These are phyloP conservation scores for Thermoascus crustaceus DNA, from an alignment of 2,329 filamentous ascomycete species.

Conservation along the genomic window DNA sequence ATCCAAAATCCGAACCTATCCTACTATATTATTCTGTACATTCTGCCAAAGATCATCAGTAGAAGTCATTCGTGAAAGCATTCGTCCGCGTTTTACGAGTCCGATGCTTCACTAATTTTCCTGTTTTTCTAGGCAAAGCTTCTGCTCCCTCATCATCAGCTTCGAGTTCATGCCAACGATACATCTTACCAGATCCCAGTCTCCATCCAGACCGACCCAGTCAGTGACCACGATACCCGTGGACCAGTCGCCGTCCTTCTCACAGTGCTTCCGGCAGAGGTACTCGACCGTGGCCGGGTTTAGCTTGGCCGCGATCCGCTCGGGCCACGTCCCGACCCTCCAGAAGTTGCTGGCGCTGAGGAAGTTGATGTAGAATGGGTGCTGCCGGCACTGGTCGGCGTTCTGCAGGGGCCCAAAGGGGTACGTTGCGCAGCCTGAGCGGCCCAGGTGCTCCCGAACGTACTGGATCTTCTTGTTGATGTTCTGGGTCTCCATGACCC, in stretches of 20 bases:
- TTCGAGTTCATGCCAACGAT: slow-evolving; percentile 86
- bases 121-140: too few relatives aligned
- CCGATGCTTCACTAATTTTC: too few relatives aligned
- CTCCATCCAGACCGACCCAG: slow-evolving; percentile 77
- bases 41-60: too few relatives aligned
- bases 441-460: slow-evolving; percentile 66
- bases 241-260: slow-evolving; percentile 58
- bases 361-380: slow-evolving; percentile 83
- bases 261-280: slow-evolving; percentile 46
- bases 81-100: too few relatives aligned
- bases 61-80: too few relatives aligned
- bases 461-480: slow-evolving; percentile 74
- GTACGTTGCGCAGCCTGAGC: slow-evolving; percentile 51
- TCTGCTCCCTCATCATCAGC: slow-evolving; percentile 29
- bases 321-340: slow-evolving; percentile 85
- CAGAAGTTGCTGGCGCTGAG: slow-evolving; percentile 90
- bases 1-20: too few relatives aligned
- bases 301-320: slow-evolving; percentile 76
- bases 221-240: slow-evolving; percentile 89
- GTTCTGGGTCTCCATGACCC: slow-evolving; percentile 64
- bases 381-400: slow-evolving; percentile 39
- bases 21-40: too few relatives aligned
- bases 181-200: slow-evolving; percentile 84
- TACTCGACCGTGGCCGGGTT: slow-evolving; percentile 66
- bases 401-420: slow-evolving; percentile 26